Percentiles rank a stretch among this genome's conserved stretches.
Conservation (phyloP, 208 protist genomes). For the Leptomonas pyrrhocoris region DNA sequence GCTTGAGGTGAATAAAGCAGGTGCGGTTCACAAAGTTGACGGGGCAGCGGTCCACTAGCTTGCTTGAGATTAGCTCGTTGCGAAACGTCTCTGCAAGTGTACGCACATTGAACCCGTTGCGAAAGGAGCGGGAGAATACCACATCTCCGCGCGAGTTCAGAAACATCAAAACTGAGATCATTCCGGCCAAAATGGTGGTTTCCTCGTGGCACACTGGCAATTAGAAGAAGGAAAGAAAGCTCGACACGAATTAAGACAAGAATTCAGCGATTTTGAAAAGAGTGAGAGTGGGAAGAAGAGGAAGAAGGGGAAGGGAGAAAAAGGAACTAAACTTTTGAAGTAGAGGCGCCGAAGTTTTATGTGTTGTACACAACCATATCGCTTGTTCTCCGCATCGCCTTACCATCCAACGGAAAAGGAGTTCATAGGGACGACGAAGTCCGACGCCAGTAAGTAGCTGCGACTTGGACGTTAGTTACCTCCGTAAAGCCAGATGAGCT, state of each 20-base stretch:
- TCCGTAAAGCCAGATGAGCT: too few species aligned
- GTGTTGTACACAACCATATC: too few species aligned
- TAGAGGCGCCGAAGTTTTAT: too few species aligned
- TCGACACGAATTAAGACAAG: too few species aligned
- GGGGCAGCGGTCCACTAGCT: conserved; percentile 78
- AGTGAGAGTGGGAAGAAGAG: too few species aligned
- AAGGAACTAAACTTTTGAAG: background rate
- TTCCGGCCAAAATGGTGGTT: conserved; percentile 16
- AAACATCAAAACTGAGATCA: conserved; percentile 89
- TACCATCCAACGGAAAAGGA: too few species aligned
- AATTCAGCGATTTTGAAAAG: conserved; percentile 1
- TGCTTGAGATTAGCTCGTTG: conserved; percentile 77
- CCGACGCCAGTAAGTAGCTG: too few species aligned
- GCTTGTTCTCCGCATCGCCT: too few species aligned
- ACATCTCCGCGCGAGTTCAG: conserved; percentile 90
- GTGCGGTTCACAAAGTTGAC: conserved; percentile 88
- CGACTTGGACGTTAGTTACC: too few species aligned
- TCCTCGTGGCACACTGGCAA: background rate
- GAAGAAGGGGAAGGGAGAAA: background rate
- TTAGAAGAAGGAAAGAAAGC: background rate
- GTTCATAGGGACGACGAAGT: too few species aligned
- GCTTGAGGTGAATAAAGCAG: conserved; percentile 92
- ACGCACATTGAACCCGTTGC: conserved; percentile 76
- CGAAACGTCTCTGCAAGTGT: conserved; percentile 88
- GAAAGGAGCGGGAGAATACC: conserved; percentile 84